These are phyloP conservation scores for Penicillium taxi DNA, from an alignment of 495 filamentous ascomycete genomes.

Conservation along the genomic window DNA sequence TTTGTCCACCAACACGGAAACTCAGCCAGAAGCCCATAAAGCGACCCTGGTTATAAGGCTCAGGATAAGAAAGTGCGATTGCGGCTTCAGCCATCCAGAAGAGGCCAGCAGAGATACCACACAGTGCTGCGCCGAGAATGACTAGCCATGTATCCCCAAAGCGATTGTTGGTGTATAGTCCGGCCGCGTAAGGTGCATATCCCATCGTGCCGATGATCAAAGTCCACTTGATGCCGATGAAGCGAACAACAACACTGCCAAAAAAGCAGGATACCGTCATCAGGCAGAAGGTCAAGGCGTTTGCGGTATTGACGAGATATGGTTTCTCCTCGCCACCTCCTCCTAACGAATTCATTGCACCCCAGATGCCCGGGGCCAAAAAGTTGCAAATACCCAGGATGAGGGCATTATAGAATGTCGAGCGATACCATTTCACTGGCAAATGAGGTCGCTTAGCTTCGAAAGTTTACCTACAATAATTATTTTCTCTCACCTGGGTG, in stretches of 20 bases:
- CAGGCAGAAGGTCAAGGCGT: conserved; percentile 57
- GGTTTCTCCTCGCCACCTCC: conserved; percentile 57
- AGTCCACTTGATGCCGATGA: conserved; percentile 57
- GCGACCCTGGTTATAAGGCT: conserved; percentile 52
- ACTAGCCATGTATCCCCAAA: conserved; percentile 56
- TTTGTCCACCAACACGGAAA: conserved; percentile 53
- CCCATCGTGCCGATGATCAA: conserved; percentile 59
- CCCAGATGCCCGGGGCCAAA: conserved; percentile 58
- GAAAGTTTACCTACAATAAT: not conserved
- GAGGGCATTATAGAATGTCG: conserved; percentile 55
- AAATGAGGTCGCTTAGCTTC: not conserved
- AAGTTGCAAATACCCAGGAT: conserved; percentile 58
- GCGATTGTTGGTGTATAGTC: conserved; percentile 59
- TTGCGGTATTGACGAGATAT: conserved; percentile 61
- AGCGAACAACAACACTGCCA: conserved; percentile 44
- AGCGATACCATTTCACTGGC: conserved; percentile 56
- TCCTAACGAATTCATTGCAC: conserved; percentile 61
- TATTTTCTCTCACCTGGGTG: conserved; percentile 19
- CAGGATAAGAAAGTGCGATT: conserved; percentile 57
- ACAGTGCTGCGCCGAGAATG: conserved; percentile 54
- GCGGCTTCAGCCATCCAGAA: conserved; percentile 64
- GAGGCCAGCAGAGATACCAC: conserved; percentile 55
- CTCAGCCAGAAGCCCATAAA: conserved; percentile 56
- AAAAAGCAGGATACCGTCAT: conserved; percentile 58
- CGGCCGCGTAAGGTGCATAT: conserved; percentile 57